Conservation (phyloP, 169 alveolate species). For the Babesia ovis region DNA sequence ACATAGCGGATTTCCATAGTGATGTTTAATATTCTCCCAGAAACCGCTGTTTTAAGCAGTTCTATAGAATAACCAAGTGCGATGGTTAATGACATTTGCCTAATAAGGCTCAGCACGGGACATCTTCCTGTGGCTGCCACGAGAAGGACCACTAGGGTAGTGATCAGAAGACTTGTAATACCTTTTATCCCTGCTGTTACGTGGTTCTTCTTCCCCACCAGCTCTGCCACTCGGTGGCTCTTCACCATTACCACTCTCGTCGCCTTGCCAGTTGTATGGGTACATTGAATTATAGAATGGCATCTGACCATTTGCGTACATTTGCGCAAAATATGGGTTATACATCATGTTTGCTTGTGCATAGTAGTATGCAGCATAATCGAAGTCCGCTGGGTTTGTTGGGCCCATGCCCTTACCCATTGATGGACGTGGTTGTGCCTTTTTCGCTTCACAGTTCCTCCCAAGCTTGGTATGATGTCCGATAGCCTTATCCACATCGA, state of each 20-base stretch:
- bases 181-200: conserved; percentile 10
- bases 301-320: conserved; percentile 49
- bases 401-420: conserved; percentile 34
- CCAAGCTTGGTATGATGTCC: conserved; percentile 78
- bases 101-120: conserved; percentile 39
- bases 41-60: neutral
- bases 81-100: neutral
- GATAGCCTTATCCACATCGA: conserved; percentile 82
- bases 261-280: conserved; percentile 44
- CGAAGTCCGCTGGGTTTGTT: conserved; percentile 22
- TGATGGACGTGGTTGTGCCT: conserved; percentile 81
- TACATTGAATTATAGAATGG: conserved; percentile 40
- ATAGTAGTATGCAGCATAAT: conserved; percentile 59
- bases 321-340: conserved; percentile 63
- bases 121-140: conserved; percentile 19
- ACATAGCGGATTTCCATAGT: too few relatives aligned
- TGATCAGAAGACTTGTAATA: conserved; percentile 28
- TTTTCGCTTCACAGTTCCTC: conserved; percentile 88
- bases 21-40: neutral
- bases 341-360: conserved; percentile 69
- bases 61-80: neutral
- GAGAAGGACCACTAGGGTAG: conserved; percentile 28
- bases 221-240: neutral
- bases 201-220: conserved; percentile 26
- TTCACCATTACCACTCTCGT: neutral